phyloP scores from a whole-genome alignment of 306 rosid genomes.

The Cercis canadensis region DNA sequence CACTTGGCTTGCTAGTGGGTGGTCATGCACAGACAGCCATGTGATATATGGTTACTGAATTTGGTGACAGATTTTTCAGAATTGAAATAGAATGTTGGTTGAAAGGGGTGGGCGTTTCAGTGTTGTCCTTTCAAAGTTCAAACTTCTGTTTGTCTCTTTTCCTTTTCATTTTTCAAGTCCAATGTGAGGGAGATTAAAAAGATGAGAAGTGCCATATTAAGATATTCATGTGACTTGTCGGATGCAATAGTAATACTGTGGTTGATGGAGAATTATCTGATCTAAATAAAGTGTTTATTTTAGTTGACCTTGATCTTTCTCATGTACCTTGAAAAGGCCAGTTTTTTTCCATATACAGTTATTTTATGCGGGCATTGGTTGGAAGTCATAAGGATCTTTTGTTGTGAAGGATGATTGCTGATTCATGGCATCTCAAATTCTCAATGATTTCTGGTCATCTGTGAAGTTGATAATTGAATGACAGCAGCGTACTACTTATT shows the following conservation, averaged over 20 bases:
- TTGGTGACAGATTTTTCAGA: slow-evolving; percentile 37
- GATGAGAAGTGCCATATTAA: slow-evolving; percentile 33
- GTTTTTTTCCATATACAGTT: slow-evolving; percentile 31
- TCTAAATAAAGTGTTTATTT: slow-evolving; percentile 31
- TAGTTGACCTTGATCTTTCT: slow-evolving; percentile 37
- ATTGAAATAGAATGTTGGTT: slow-evolving; percentile 28
- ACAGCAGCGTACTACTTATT: slow-evolving; percentile 22
- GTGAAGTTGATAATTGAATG: slow-evolving; percentile 26
- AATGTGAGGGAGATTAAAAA: slow-evolving; percentile 29
- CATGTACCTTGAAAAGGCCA: slow-evolving; percentile 30
- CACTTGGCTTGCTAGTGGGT: slow-evolving; percentile 48
- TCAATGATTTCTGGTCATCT: slow-evolving; percentile 35
- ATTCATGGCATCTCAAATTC: slow-evolving; percentile 20
- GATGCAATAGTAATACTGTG: slow-evolving; percentile 31
- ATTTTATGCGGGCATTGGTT: slow-evolving; percentile 34
- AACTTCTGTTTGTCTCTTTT: slow-evolving; percentile 25
- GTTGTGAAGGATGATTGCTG: slow-evolving; percentile 27
- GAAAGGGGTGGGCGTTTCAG: slow-evolving; percentile 28
- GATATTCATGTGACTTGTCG: slow-evolving; percentile 36
- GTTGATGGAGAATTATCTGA: slow-evolving; percentile 35
- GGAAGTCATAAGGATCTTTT: slow-evolving; percentile 22
- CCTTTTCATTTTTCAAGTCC: slow-evolving; percentile 29
- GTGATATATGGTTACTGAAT: slow-evolving; percentile 38
- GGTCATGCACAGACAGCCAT: slow-evolving; percentile 44
- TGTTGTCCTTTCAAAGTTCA: slow-evolving; percentile 41